A percentile compares a stretch with the other conserved stretches of the same genome.
Conservation (phyloP, 768 basidiomycete genomes). For the Boletus rubescentipes region DNA sequence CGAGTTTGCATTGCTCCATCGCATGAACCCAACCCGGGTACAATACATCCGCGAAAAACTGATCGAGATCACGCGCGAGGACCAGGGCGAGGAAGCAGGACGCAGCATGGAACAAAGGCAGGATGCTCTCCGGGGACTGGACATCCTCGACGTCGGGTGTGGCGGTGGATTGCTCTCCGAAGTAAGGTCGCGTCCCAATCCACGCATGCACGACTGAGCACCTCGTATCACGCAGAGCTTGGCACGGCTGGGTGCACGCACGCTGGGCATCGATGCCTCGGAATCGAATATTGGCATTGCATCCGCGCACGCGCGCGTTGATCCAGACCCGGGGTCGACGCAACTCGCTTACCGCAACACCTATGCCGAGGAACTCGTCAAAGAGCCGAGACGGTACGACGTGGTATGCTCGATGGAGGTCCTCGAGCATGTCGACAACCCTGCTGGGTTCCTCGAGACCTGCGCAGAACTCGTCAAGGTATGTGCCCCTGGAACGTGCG, state of each 20-base stretch:
- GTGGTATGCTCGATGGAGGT: slow-evolving; percentile 98
- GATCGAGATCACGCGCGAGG: slow-evolving; percentile 59
- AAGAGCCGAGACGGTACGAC: slow-evolving; percentile 71
- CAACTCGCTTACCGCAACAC: slow-evolving; percentile 66
- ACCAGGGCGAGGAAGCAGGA: slow-evolving; percentile 37
- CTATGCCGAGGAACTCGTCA: slow-evolving; percentile 71
- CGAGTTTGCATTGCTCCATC: slow-evolving; percentile 84
- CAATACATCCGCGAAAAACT: slow-evolving; percentile 81
- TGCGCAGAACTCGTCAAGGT: slow-evolving; percentile 90
- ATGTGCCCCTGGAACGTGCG: slow-evolving; percentile 18
- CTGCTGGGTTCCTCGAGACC: slow-evolving; percentile 74
- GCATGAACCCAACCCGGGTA: slow-evolving; percentile 92
- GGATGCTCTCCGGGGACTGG: slow-evolving; percentile 56
- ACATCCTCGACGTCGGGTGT: slow-evolving; percentile 90
- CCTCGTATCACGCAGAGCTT: slow-evolving; percentile 57
- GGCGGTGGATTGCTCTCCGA: slow-evolving; percentile 94
- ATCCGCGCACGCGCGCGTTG: slow-evolving; percentile 72
- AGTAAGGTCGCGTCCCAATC: slow-evolving; percentile 42
- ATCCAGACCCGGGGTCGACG: slow-evolving; percentile 56
- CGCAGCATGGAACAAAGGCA: slow-evolving; percentile 29
- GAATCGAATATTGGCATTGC: slow-evolving; percentile 86
- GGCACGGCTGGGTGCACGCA: slow-evolving; percentile 83
- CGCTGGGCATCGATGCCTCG: slow-evolving; percentile 91
- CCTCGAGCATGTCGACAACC: slow-evolving; percentile 95
- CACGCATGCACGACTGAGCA: not conserved